Evolutionary conservation across 371 early-diverging fungal species (phyloP), one percentile per base, ranked within the genome.

Genomic region (Apophysomyces sp.): DNA sequence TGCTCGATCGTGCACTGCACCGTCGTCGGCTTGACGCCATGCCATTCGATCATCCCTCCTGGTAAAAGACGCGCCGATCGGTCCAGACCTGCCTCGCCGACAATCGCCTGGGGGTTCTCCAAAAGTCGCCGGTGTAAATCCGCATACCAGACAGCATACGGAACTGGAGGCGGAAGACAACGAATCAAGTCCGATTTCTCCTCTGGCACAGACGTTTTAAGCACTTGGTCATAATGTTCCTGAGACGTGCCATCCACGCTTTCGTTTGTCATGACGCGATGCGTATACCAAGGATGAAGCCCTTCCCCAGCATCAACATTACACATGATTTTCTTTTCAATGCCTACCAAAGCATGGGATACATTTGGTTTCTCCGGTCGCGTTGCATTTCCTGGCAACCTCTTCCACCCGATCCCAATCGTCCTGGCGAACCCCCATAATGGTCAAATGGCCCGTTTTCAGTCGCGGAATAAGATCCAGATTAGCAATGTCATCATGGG

Each of bases 21-120:
- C 5, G 73, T 77, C 0, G 72, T 73, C 18, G 82, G 77, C 60
- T 76, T 80, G 31, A 71, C 65, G 0, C 77, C 77, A 37, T 77
- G 77, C 69, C 80, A 81, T n/a, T 76, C 76, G 16, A 67, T 66
- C 0, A 67, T 60, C 4, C 80, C 78, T 21, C 81, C 82, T n/a
- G 85, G 82, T n/a, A 78, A 64, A 11, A 87, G 49, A 34, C 76
- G 80, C 21, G 82, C 95, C 27, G 78, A 79, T 64, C 87, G 82
- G 64, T 96, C 97, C 40, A 96, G 68, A 0, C 97, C 97, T 39
- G 93, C 86, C 69, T 96, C 97, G 32, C 96, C 97, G 0, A 93
- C 79, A 11, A 91, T 40, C 0, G 89, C 85, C 18, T 63, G 15
- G 3, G 88, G 88, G 62, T 89, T 56, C 11, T 66, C 49, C 13